Base-by-base conservation (phyloP, 208 protist genomes). In the Leishmania tropica region DNA sequence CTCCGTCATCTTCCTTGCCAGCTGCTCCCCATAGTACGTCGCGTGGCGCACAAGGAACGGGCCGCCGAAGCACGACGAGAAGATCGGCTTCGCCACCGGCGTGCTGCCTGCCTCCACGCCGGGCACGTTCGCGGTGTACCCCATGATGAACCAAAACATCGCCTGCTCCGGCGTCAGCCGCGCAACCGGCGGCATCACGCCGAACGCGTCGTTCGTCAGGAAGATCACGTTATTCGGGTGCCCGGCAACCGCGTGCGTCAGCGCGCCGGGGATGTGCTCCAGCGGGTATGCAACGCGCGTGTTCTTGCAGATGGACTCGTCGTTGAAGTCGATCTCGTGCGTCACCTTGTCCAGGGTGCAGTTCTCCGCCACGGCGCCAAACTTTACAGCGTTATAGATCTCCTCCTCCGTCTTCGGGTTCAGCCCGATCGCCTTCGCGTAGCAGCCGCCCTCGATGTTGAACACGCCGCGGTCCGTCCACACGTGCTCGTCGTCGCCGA, bases 161-260 rank as follows among this genome's bases (percentile, higher is more conserved):
- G 98, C 94, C 90, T 99, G 98, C 70, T 93, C 90, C 17, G 91
- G 90, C 65, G 92, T 98, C 51, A 99, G 89, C 37, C 93, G 95
- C 24, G 92, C 90, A 15, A 99, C 97, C 31, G 98, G 99, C 70
- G 99, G 99, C 70, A 99, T 96, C 78, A 99, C 97, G 81, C 99
- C 99, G 81, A 99, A 99, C 40, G 98, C 98, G 81, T 99, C 99
- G 91, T 98, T 99, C 31, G 98, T 99, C 84, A 99, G 91, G 85
- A 99, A 95, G 83, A 99, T 98, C 75, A 99, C 91, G 89, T 99
- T 99, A 48, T 87, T 95, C 47, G 99, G 98, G 85, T 99, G 96
- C 28, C 90, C 89, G 21, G 90, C 88, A 82, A 90, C 86, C 15
- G 90, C 95, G 79, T 90, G 87, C 62, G 87, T 89, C 77, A 98